Evolutionary conservation across 169 alveolate genomes (phyloP).

Genomic region (Cyclospora cayetanensis): DNA sequence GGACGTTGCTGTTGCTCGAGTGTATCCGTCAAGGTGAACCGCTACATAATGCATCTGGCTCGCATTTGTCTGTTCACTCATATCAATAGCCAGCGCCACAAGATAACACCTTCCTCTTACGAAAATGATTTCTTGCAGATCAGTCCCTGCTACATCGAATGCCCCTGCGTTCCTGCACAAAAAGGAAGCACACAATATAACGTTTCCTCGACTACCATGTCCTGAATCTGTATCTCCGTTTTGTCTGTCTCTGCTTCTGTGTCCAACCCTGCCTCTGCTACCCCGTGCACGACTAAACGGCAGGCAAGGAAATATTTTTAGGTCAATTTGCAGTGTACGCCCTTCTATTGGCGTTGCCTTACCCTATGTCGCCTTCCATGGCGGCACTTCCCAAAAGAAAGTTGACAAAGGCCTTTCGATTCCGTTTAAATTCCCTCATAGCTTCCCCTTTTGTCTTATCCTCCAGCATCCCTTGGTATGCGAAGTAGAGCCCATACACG

Average conservation of each 20-base stretch:
- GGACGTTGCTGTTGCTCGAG: too few species aligned
- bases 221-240: too few species aligned
- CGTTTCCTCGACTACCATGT: neutral
- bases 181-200: neutral
- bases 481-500: constrained; percentile 19
- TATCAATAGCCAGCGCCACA: too few species aligned
- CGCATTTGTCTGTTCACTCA: too few species aligned
- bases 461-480: constrained; percentile 32
- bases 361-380: neutral
- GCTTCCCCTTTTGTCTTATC: neutral
- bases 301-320: too few species aligned
- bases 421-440: neutral
- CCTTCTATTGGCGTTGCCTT: neutral
- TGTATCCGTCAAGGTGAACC: too few species aligned
- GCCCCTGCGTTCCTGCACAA: constrained; percentile 15
- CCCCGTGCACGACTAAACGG: too few species aligned
- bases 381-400: constrained; percentile 34
- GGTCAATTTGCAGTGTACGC: too few species aligned
- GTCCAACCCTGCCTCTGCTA: too few species aligned
- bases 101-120: neutral
- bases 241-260: too few species aligned
- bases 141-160: neutral
- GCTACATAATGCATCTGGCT: too few species aligned
- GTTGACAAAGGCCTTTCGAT: constrained; percentile 4
- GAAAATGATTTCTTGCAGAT: constrained; percentile 19